Evolutionary conservation across 2,329 filamentous ascomycete genomes (phyloP), one percentile per base, ranked within the genome.

Genomic region (Fusarium tuaranense): DNA sequence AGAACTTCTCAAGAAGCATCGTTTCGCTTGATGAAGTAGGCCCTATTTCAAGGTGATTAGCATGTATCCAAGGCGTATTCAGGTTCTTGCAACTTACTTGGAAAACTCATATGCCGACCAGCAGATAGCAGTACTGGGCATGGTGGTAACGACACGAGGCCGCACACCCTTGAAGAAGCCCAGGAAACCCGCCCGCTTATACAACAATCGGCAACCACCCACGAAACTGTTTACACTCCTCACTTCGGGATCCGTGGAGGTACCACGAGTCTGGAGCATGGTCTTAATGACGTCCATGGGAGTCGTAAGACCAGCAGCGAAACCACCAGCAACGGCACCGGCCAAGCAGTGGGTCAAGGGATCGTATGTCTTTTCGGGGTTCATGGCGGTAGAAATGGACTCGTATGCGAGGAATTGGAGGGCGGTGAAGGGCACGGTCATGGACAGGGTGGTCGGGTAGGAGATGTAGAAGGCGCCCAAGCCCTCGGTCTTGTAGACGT

Each of bases 91-190:
- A 25, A 85, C 89, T 79, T 84, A 92, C 91, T 92, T 92, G 77
- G 89, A 92, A 73, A 91, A 91, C 79, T 92, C 91, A 77, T 92
- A 92, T 34, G 90, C 90, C 44, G 91, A 97, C 97, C 97, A 99
- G 88, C 97, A 99, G 81, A 99, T 99, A n/a, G 97, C 97, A 38
- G 97, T 99, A 85, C 95, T 98, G 22, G 97, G 97, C 93, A 98
- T 98, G 2, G 97, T 98, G 13, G 95, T 98, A 72, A 99, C 92
- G 58, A 99, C 93, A 80, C 97, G 90, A 57, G 97, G 97, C 78
- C 94, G 92, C 81, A 98, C 90, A 51, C 97, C 97, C 81, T 97
- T 95, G 86, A 98, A 95, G 85, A 98, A 99, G 5, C 97, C 97
- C 67, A 87, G 88, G 79, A 93, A 88, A 39, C 97, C 97, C 81